phyloP scores from a whole-genome alignment of 305 asterid species.

The Plantago coronopus region DNA sequence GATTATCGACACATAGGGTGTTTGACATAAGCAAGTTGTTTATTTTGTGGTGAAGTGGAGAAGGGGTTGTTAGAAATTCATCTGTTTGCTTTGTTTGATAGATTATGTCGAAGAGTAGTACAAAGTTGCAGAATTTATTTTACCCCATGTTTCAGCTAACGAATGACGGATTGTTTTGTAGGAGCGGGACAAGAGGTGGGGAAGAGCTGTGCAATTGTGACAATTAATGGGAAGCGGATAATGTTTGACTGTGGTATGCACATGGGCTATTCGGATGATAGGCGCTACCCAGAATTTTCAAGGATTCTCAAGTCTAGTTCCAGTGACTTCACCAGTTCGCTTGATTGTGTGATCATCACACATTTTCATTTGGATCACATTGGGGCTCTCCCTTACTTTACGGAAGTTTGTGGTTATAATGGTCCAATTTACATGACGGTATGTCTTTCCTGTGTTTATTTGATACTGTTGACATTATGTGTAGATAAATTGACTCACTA shows the following conservation, averaged over 20 bases:
- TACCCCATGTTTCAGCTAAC: not conserved
- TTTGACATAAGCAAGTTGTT: not conserved
- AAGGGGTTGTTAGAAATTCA: not conserved
- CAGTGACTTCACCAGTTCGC: conserved; percentile 49
- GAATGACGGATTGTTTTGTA: conserved; percentile 18
- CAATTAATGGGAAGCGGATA: conserved; percentile 70
- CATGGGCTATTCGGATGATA: conserved; percentile 70
- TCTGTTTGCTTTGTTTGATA: not conserved
- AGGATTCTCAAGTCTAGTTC: conserved; percentile 42
- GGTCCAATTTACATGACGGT: conserved; percentile 99
- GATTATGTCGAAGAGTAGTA: not conserved
- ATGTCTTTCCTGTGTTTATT: conserved; percentile 16
- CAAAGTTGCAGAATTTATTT: not conserved
- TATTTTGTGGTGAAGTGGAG: not conserved
- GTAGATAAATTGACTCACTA: not conserved
- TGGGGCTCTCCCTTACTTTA: conserved; percentile 93
- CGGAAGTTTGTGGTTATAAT: conserved; percentile 82
- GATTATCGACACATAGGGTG: no score
- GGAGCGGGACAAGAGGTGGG: conserved; percentile 99
- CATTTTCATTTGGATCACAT: conserved; percentile 94
- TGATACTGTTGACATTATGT: no score
- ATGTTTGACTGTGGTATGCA: conserved; percentile 99
- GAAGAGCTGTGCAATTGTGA: conserved; percentile 87
- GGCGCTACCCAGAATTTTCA: conserved; percentile 71
- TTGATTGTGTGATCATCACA: conserved; percentile 73